Evolutionary conservation across 371 early-diverging fungal genomes (phyloP).

Genomic region (Mucor sp.): DNA sequence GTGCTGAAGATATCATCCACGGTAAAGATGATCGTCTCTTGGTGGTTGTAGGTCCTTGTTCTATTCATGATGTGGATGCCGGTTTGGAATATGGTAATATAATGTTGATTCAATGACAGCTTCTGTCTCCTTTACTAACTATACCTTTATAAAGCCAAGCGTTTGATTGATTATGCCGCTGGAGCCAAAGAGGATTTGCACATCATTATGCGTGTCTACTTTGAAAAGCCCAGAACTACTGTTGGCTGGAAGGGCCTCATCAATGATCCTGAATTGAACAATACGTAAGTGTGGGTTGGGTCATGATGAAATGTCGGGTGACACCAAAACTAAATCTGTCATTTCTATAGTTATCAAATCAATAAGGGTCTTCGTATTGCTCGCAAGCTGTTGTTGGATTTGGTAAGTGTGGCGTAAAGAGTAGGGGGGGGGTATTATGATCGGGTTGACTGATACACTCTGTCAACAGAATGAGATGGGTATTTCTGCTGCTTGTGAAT

Average conservation of each 20-base stretch:
- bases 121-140: not conserved
- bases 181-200: not conserved
- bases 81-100: conserved; percentile 60
- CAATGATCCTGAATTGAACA: conserved; percentile 41
- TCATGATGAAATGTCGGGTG: not conserved
- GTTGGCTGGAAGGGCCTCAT: conserved; percentile 96
- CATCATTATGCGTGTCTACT: conserved; percentile 93
- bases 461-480: conserved; percentile 67
- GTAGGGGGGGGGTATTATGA: not conserved
- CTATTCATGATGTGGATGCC: conserved; percentile 88
- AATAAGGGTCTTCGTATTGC: conserved; percentile 90
- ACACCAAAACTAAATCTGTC: not conserved
- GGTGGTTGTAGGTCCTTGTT: conserved; percentile 87
- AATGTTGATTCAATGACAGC: not conserved
- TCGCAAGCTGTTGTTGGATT: conserved; percentile 72
- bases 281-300: not conserved
- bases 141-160: not conserved
- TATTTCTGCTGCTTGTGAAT: conserved; percentile 87
- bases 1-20: conserved; percentile 70
- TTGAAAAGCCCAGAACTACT: conserved; percentile 95
- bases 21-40: conserved; percentile 79
- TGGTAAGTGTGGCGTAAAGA: conserved; percentile 18
- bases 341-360: conserved; percentile 69
- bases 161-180: not conserved
- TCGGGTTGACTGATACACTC: too few relatives aligned